phyloP scores from a whole-genome alignment of 1,284 basidiomycete genomes.

The Golubevia sp. region DNA sequence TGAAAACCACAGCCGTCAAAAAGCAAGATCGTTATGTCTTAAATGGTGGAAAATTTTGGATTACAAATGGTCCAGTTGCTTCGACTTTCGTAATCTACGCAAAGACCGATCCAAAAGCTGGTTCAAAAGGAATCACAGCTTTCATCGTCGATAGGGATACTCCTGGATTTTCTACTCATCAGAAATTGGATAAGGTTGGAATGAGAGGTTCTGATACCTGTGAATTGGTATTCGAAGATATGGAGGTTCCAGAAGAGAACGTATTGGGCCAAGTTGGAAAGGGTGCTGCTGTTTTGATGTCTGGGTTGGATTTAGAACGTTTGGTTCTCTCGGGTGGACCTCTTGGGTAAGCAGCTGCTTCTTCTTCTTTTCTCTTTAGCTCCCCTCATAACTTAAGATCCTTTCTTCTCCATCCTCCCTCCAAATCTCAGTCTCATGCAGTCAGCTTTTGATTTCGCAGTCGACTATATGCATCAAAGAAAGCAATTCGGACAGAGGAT shows the following conservation, averaged over 20 bases:
- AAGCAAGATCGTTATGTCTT: constrained; percentile 75
- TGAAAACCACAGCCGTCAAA: constrained; percentile 80
- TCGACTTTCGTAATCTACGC: constrained; percentile 91
- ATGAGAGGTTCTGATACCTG: constrained; percentile 96
- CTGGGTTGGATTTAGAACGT: constrained; percentile 87
- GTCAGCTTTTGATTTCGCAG: constrained; percentile 83
- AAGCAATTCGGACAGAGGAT: constrained; percentile 86
- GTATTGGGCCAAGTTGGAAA: constrained; percentile 79
- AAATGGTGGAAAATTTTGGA: constrained; percentile 95
- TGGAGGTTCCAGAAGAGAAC: constrained; percentile 83
- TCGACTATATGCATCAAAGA: constrained; percentile 86
- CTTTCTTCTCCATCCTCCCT: background rate
- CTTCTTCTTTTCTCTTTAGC: background rate
- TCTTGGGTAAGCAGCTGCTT: constrained; percentile 62
- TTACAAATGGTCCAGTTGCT: constrained; percentile 89
- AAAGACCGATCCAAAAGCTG: constrained; percentile 77
- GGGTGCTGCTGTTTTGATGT: constrained; percentile 89
- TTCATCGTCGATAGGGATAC: constrained; percentile 85
- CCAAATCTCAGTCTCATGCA: constrained; percentile 73
- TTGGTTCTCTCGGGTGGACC: constrained; percentile 88
- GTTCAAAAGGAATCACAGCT: constrained; percentile 86
- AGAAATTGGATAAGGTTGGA: constrained; percentile 91
- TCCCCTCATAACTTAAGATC: background rate
- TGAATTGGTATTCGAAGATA: constrained; percentile 89
- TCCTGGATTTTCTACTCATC: constrained; percentile 83